phyloP scores from a whole-genome alignment of 805 yeast species.

The Clavispora phyllophila region DNA sequence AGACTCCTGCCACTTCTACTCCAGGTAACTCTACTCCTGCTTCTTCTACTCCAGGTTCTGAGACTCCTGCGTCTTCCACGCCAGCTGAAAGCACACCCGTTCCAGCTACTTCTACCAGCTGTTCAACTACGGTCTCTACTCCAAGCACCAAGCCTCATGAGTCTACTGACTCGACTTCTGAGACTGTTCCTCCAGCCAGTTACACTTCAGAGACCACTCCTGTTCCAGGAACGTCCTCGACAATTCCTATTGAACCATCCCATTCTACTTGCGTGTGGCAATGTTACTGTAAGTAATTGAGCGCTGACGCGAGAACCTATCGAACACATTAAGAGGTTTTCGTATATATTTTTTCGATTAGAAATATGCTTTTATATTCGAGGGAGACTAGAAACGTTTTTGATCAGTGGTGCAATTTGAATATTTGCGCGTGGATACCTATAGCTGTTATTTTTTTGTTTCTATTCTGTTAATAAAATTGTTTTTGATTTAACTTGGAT shows the following conservation, averaged over 20 bases:
- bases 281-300: not conserved
- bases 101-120: not conserved
- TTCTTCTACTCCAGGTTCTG: not conserved
- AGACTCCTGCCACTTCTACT: no score
- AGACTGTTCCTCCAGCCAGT: not conserved
- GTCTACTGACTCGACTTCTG: not conserved
- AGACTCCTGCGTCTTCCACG: no score
- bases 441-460: not conserved
- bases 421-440: not conserved
- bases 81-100: no score
- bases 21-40: no score
- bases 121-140: not conserved
- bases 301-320: no score
- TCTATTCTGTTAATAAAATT: not conserved
- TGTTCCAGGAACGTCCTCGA: not conserved
- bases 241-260: not conserved
- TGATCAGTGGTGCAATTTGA: not conserved
- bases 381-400: not conserved
- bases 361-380: not conserved
- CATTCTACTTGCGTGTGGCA: not conserved
- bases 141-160: not conserved
- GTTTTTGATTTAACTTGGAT: not conserved
- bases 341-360: not conserved
- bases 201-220: not conserved
- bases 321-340: not conserved